Base-by-base conservation (phyloP, 805 yeast species). In the Candida xyloterini region DNA sequence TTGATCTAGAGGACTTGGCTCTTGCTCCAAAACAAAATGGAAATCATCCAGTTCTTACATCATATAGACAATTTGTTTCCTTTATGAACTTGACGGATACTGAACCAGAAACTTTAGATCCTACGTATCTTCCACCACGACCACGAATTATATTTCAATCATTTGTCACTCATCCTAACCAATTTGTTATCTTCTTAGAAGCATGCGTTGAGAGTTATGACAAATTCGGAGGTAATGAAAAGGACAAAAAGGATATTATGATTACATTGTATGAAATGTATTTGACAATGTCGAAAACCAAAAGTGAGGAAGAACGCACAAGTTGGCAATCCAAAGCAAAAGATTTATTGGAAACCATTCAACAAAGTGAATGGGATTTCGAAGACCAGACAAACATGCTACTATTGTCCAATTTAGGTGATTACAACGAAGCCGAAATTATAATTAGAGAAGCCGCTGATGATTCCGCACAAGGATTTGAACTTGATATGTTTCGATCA, bases 171-270 rank as follows among this genome's bases (percentile, higher is more conserved):
- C 87, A 84, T 56, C 89, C 93, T 0, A 76, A 81, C 54, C 93
- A 90, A 55, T 91, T 93, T 70, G 93, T 90, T 18, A 84, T 86
- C 7, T 93, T 93, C 47, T 62, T 93, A 41, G 99, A 93, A 58
- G 97, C 98, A 0, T 88, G 96, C 52, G 63, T 89, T 11, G 86
- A 82, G 51, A 73, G 84, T 10, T 85, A 85, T 55, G 89, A 82
- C 40, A 73, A 73, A 41, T 85, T 81, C 54, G 93, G 84, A 38
- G 91, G 93, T 0, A 70, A 75, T 36, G 61, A 61, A 4, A 76
- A 74, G 46, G 96, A 91, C 53, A 78, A 80, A 50, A 74, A 74
- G 36, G 95, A 83, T 33, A 70, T 91, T 30, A 67, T 85, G 40
- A 77, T 85, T 2, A 87, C 97, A 0, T 67, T 91, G 27, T 84